phyloP scores from a whole-genome alignment of 768 basidiomycete species.

The Phallus indusiatus region DNA sequence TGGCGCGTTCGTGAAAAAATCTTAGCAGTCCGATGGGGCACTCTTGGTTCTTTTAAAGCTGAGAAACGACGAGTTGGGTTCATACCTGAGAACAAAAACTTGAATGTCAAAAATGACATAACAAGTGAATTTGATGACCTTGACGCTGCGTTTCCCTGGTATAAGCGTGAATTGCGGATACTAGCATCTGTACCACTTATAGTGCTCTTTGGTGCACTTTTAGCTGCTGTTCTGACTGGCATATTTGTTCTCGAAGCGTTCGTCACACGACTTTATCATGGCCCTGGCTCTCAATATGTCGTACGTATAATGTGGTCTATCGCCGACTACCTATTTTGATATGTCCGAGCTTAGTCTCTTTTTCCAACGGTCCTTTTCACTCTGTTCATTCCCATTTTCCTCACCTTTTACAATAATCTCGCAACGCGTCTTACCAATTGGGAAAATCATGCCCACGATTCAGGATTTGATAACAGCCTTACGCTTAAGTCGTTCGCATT shows the following conservation, averaged over 20 bases:
- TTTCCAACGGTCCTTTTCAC: conserved; percentile 79
- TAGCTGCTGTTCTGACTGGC: conserved; percentile 62
- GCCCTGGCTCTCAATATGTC: conserved; percentile 69
- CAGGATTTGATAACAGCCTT: conserved; percentile 65
- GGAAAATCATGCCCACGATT: conserved; percentile 87
- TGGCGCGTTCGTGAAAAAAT: conserved; percentile 85
- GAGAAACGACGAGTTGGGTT: conserved; percentile 51
- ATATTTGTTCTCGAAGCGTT: conserved; percentile 90
- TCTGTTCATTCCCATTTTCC: conserved; percentile 68
- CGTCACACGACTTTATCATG: conserved; percentile 79
- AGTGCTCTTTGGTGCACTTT: conserved; percentile 55
- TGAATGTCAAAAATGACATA: conserved; percentile 5
- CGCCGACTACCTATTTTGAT: background rate
- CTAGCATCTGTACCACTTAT: conserved; percentile 66
- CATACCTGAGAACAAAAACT: conserved; percentile 1
- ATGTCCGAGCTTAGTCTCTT: conserved; percentile 43
- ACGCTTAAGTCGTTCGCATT: conserved; percentile 89
- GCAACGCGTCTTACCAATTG: conserved; percentile 68
- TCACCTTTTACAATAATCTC: conserved; percentile 59
- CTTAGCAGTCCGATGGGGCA: conserved; percentile 76
- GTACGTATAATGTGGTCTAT: conserved; percentile 34
- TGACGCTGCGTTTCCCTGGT: conserved; percentile 47
- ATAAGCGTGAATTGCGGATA: conserved; percentile 60
- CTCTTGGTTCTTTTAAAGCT: conserved; percentile 64
- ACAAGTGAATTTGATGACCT: conserved; percentile 6